These are phyloP conservation scores for Neocallimastix lanati DNA, from an alignment of 192 early-diverging fungal genomes.

Conservation along the genomic window DNA sequence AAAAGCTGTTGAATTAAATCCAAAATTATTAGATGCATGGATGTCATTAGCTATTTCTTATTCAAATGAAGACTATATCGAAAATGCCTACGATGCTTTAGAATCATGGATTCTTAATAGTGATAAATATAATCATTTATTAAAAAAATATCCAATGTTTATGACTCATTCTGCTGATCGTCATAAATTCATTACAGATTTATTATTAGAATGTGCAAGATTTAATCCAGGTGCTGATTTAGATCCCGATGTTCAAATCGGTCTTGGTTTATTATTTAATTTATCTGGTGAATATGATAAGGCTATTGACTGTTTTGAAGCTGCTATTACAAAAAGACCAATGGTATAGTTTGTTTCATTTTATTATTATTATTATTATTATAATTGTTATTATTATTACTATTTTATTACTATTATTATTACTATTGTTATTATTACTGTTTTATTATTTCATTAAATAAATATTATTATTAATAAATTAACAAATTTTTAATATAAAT, in stretches of 20 bases:
- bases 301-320: slow-evolving; percentile 91
- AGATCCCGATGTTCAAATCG: slow-evolving; percentile 85
- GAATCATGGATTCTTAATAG: slow-evolving; percentile 71
- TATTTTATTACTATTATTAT: too few species aligned
- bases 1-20: slow-evolving; percentile 56
- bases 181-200: slow-evolving; percentile 50
- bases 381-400: too few species aligned
- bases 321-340: slow-evolving; percentile 67
- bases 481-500: too few species aligned
- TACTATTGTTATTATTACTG: not conserved
- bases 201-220: slow-evolving; percentile 68
- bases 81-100: slow-evolving; percentile 75
- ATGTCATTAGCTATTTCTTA: slow-evolving; percentile 79
- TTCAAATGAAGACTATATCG: slow-evolving; percentile 74
- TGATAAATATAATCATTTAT: slow-evolving; percentile 40
- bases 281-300: slow-evolving; percentile 82
- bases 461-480: too few species aligned
- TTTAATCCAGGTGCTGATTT: slow-evolving; percentile 32
- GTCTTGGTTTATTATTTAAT: slow-evolving; percentile 88
- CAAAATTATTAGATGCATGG: slow-evolving; percentile 56
- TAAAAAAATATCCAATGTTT: slow-evolving; percentile 6
- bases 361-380: too few species aligned
- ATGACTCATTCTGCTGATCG: slow-evolving; percentile 15
- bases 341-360: too few species aligned
- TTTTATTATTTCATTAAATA: not conserved